A percentile compares a stretch with the other conserved stretches of the same genome.
These are phyloP conservation scores for Aspergillus ruber DNA, from an alignment of 2,329 filamentous ascomycete species.

Conservation along the genomic window DNA sequence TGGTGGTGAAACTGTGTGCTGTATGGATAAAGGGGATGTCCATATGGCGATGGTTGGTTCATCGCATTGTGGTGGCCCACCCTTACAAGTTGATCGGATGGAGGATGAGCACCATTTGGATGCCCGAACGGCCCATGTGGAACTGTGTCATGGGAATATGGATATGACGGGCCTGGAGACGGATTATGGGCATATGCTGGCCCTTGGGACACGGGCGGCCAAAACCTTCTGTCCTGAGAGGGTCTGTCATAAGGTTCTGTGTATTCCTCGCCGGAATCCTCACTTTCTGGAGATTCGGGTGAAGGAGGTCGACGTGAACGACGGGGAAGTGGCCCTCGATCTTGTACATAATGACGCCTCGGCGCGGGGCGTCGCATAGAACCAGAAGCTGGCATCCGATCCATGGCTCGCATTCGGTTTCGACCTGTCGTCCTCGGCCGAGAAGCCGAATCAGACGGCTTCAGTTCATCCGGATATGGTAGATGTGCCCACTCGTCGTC, in stretches of 20 bases:
- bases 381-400: conserved; percentile 31
- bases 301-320: conserved; percentile 40
- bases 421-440: conserved; percentile 36
- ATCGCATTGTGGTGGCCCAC: conserved; percentile 20
- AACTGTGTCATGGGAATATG: conserved; percentile 23
- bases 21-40: conserved; percentile 23
- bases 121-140: conserved; percentile 22
- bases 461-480: conserved; percentile 41
- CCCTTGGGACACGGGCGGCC: conserved; percentile 24
- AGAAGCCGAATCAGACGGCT: conserved; percentile 43
- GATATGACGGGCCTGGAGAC: conserved; percentile 35
- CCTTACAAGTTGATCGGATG: conserved; percentile 30
- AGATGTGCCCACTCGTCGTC: conserved; percentile 36
- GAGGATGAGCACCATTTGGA: conserved; percentile 17
- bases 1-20: conserved; percentile 21
- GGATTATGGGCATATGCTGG: conserved; percentile 35
- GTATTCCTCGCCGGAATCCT: conserved; percentile 61
- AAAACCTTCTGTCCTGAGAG: conserved; percentile 27
- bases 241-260: conserved; percentile 40
- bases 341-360: conserved; percentile 31
- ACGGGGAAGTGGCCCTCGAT: conserved; percentile 30
- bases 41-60: conserved; percentile 20
- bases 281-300: conserved; percentile 53
- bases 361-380: conserved; percentile 31
- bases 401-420: conserved; percentile 34